Percentiles rank a stretch among this genome's conserved stretches.
Conservation (phyloP, 345 rosid species). For the Dimocarpus longan region DNA sequence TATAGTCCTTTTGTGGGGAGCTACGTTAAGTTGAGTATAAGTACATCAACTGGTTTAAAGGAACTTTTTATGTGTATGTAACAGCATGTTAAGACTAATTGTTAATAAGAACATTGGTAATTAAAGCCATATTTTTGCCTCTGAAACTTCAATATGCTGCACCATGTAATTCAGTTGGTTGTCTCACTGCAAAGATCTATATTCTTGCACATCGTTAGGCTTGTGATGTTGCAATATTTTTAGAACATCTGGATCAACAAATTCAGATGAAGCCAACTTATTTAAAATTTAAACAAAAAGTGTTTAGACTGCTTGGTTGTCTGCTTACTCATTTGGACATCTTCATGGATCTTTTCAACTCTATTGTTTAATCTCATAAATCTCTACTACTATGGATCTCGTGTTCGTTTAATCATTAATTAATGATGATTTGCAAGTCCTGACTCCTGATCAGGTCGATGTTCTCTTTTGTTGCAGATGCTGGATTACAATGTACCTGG, state of each 20-base stretch:
- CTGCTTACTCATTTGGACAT: neutral
- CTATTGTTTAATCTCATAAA: neutral
- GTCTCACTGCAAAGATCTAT: neutral
- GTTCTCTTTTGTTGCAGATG: constrained; percentile 60
- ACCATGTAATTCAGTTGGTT: neutral
- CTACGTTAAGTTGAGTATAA: neutral
- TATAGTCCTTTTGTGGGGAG: neutral
- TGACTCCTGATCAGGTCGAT: constrained; percentile 12
- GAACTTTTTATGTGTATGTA: neutral
- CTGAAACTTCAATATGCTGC: neutral
- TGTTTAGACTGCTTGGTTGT: neutral
- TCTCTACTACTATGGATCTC: neutral
- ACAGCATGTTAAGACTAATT: neutral
- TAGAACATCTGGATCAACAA: neutral
- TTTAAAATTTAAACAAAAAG: neutral
- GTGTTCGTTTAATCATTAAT: neutral
- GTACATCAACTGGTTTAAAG: neutral
- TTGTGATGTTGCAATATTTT: neutral
- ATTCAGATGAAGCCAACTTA: neutral
- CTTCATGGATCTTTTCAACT: neutral
- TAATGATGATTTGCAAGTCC: constrained; percentile 5
- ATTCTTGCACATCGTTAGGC: neutral
- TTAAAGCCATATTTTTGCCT: neutral
- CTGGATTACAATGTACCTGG: constrained; percentile 91
- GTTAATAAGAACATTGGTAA: neutral